These are phyloP conservation scores for Syzygium aromaticum DNA, from an alignment of 345 rosid species.

Conservation along the genomic window DNA sequence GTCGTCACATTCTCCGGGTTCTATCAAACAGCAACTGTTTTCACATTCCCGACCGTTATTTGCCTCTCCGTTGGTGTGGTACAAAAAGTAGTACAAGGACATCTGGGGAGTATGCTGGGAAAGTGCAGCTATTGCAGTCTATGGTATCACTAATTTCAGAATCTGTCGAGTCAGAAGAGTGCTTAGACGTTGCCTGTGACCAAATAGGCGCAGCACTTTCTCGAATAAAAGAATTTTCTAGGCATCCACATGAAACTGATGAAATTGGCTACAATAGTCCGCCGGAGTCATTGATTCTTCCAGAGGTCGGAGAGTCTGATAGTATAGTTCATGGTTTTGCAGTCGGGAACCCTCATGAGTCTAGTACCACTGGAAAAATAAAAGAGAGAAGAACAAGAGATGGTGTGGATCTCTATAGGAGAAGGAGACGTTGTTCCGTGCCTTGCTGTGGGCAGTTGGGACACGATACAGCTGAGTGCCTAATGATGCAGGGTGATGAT, in stretches of 20 bases:
- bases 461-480: slow-evolving; percentile 40
- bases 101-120: slow-evolving; percentile 22
- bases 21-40: slow-evolving; percentile 50
- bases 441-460: slow-evolving; percentile 42
- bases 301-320: slow-evolving; percentile 37
- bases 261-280: slow-evolving; percentile 26
- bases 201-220: slow-evolving; percentile 30
- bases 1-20: slow-evolving; percentile 51
- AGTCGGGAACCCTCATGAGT: slow-evolving; percentile 21
- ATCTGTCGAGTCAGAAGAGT: slow-evolving; percentile 41
- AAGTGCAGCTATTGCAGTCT: slow-evolving; percentile 38
- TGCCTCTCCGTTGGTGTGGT: slow-evolving; percentile 33
- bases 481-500: slow-evolving; percentile 19
- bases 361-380: slow-evolving; percentile 25
- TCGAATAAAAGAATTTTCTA: slow-evolving; percentile 32
- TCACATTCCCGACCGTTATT: slow-evolving; percentile 45
- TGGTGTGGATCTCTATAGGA: slow-evolving; percentile 23
- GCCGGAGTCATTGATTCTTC: slow-evolving; percentile 34
- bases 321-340: slow-evolving; percentile 30
- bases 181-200: slow-evolving; percentile 45
- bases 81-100: slow-evolving; percentile 3
- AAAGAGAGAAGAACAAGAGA: slow-evolving; percentile 43
- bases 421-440: slow-evolving; percentile 30
- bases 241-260: slow-evolving; percentile 10
- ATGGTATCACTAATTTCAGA: slow-evolving; percentile 37